Percentiles rank a stretch among this genome's conserved stretches.
phyloP scores from a whole-genome alignment of 2,329 filamentous ascomycete genomes.

The Beauveria varroae region DNA sequence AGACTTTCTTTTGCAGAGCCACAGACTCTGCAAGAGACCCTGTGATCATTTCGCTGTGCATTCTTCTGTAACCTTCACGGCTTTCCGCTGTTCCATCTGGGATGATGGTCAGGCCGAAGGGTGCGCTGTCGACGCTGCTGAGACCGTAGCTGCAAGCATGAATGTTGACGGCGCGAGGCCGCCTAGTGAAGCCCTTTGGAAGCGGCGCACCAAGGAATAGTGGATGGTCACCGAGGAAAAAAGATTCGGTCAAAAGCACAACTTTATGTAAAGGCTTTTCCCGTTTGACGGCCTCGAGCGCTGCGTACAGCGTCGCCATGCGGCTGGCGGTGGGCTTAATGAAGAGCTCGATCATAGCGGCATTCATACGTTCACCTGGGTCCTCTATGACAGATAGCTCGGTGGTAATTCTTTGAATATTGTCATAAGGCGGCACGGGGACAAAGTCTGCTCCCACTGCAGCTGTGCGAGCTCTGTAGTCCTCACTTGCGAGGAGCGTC shows the following conservation, averaged over 20 bases:
- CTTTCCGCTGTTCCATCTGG: slow-evolving; percentile 30
- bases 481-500: slow-evolving; percentile 31
- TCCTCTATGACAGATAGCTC: slow-evolving; percentile 14
- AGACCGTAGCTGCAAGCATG: slow-evolving; percentile 29
- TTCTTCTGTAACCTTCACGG: slow-evolving; percentile 24
- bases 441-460: slow-evolving; percentile 31
- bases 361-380: not conserved
- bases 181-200: slow-evolving; percentile 27
- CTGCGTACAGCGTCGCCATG: slow-evolving; percentile 2
- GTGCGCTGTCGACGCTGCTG: slow-evolving; percentile 30
- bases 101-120: slow-evolving; percentile 30
- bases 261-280: slow-evolving; percentile 29
- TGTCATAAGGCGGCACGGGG: slow-evolving; percentile 16
- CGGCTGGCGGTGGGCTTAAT: slow-evolving; percentile 27
- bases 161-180: slow-evolving; percentile 31
- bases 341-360: slow-evolving; percentile 17
- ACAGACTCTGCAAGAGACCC: not conserved
- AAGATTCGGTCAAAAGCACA: slow-evolving; percentile 35
- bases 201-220: slow-evolving; percentile 30
- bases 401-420: slow-evolving; percentile 3
- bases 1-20: not conserved
- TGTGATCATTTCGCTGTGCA: slow-evolving; percentile 6
- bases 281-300: slow-evolving; percentile 26
- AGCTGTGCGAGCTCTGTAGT: slow-evolving; percentile 28
- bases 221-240: slow-evolving; percentile 30